Evolutionary conservation across 2,329 filamentous ascomycete genomes (phyloP).

Genomic region (Fusarium newnesense): DNA sequence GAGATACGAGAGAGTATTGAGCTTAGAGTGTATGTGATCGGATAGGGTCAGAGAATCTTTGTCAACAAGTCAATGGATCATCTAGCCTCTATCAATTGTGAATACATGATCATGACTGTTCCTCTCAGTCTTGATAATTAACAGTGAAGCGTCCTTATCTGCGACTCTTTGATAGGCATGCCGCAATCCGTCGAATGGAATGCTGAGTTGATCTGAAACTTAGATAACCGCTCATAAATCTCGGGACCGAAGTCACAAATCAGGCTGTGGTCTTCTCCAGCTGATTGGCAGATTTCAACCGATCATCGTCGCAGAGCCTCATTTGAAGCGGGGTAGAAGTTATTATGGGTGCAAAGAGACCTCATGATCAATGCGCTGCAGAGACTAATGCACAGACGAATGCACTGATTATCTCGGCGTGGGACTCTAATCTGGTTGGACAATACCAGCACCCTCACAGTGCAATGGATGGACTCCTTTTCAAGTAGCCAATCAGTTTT

Average conservation of each 20-base stretch:
- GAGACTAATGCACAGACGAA: background rate
- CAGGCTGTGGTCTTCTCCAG: accelerated
- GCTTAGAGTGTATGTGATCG: background rate
- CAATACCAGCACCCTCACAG: background rate
- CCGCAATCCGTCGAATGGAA: background rate
- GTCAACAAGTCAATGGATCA: too few relatives aligned
- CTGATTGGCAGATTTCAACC: background rate
- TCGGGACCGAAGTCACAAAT: background rate
- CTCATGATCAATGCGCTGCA: background rate
- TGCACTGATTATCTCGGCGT: background rate
- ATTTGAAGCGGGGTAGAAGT: background rate
- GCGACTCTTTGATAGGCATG: too few relatives aligned
- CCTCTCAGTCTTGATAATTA: background rate
- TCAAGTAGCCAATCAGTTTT: accelerated
- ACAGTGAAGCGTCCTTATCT: background rate
- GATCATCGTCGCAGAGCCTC: background rate
- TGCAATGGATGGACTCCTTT: too few relatives aligned
- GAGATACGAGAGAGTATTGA: background rate
- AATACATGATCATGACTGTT: too few relatives aligned
- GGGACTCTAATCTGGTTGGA: background rate
- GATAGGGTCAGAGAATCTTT: background rate
- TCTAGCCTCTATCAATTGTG: too few relatives aligned
- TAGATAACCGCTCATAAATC: background rate
- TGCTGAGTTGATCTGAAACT: background rate
- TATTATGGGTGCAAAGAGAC: background rate